These are phyloP conservation scores for Mycena vulgaris DNA, from an alignment of 768 basidiomycete genomes.

Conservation along the genomic window DNA sequence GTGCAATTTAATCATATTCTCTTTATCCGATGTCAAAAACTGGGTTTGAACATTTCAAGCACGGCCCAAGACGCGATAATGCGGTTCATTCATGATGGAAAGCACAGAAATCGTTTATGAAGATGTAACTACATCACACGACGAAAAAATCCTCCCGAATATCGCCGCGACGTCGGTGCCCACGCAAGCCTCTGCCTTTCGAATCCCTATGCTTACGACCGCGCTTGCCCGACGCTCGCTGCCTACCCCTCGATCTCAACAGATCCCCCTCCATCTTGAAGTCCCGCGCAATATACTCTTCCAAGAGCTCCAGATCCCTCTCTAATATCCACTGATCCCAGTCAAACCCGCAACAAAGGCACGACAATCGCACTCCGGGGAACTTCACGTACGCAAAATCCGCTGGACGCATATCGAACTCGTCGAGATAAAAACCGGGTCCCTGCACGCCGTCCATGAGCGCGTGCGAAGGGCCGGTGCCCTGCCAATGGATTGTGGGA, in stretches of 20 bases:
- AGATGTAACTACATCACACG: too few species aligned
- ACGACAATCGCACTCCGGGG: neutral
- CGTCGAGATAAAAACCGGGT: constrained; percentile 4
- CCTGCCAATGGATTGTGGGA: neutral
- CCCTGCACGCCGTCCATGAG: constrained; percentile 6
- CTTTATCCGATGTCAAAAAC: too few species aligned
- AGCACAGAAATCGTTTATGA: too few species aligned
- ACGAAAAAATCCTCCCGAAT: too few species aligned
- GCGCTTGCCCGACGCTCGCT: too few species aligned
- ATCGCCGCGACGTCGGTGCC: too few species aligned
- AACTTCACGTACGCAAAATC: constrained; percentile 8
- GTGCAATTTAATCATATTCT: too few species aligned
- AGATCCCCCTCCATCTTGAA: neutral
- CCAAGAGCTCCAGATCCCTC: neutral
- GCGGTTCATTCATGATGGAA: too few species aligned
- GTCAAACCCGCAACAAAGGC: neutral
- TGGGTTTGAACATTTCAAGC: too few species aligned
- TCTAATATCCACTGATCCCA: neutral
- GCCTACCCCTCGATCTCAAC: neutral
- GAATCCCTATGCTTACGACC: too few species aligned
- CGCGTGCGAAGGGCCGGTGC: constrained; percentile 1
- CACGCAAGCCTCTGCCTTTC: too few species aligned
- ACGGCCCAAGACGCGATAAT: too few species aligned
- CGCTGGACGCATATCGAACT: neutral
- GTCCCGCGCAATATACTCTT: neutral